Evolutionary conservation across 768 basidiomycete genomes (phyloP).

Genomic region (Piloderma croceum): DNA sequence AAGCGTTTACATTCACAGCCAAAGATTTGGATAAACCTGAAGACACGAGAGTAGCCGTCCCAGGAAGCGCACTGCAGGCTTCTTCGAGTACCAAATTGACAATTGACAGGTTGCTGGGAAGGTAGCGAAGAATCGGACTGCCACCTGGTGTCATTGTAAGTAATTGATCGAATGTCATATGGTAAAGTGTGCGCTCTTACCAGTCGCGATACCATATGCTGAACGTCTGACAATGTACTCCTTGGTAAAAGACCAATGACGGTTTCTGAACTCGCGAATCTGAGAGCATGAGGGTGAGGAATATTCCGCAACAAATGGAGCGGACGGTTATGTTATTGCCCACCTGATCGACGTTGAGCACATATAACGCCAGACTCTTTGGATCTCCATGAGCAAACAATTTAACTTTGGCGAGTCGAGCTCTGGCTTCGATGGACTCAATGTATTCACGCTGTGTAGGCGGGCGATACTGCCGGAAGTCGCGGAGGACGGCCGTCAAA

Average conservation of each 20-base stretch:
- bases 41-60: too few relatives aligned
- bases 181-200: constrained; percentile 19
- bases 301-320: too few relatives aligned
- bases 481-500: constrained; percentile 25
- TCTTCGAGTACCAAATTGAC: too few relatives aligned
- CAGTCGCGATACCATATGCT: constrained; percentile 24
- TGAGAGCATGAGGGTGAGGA: too few relatives aligned
- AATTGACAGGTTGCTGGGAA: too few relatives aligned
- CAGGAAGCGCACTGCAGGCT: too few relatives aligned
- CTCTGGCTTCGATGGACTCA: constrained; percentile 18
- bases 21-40: too few relatives aligned
- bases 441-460: constrained; percentile 24
- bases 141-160: too few relatives aligned
- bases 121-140: too few relatives aligned
- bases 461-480: constrained; percentile 27
- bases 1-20: too few relatives aligned
- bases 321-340: too few relatives aligned
- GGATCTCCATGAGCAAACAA: constrained; percentile 17
- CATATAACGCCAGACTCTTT: constrained; percentile 16
- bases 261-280: constrained; percentile 26
- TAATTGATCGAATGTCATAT: too few relatives aligned
- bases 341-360: constrained; percentile 21
- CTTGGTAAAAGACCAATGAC: constrained; percentile 31
- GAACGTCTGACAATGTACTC: constrained; percentile 27
- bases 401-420: constrained; percentile 11